phyloP scores from a whole-genome alignment of 2,329 filamentous ascomycete genomes.

The Decorospora gaudefroyi region DNA sequence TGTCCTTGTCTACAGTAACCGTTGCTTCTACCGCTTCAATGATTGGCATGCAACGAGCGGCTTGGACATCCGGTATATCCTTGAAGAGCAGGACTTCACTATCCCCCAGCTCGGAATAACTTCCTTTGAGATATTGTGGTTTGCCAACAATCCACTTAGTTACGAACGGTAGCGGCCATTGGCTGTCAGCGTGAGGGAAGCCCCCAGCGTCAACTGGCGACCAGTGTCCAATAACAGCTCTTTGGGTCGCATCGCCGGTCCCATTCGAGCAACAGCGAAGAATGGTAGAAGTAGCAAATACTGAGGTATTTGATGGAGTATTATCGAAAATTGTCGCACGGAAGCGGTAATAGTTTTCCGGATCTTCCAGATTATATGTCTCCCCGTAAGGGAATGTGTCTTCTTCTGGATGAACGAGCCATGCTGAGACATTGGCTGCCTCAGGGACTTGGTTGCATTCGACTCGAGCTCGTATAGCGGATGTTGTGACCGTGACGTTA shows the following conservation, averaged over 20 bases:
- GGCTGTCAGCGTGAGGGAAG: constrained; percentile 6
- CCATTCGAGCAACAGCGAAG: constrained; percentile 20
- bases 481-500: constrained; percentile 16
- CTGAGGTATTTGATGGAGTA: constrained; percentile 9
- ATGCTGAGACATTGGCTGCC: constrained; percentile 15
- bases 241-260: constrained; percentile 4
- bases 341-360: constrained; percentile 3
- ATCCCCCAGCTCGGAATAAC: neutral
- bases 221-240: constrained; percentile 20
- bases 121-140: neutral
- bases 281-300: neutral
- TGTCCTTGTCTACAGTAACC: constrained; percentile 13
- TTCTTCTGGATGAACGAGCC: constrained; percentile 4
- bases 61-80: constrained; percentile 15
- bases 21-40: constrained; percentile 19
- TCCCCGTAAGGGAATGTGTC: too few species aligned
- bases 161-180: constrained; percentile 13
- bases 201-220: constrained; percentile 7
- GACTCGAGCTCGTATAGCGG: constrained; percentile 16
- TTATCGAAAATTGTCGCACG: constrained; percentile 3
- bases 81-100: constrained; percentile 7
- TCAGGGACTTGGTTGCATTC: constrained; percentile 12
- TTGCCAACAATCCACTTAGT: constrained; percentile 18
- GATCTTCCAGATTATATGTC: neutral
- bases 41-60: constrained; percentile 19